Base-by-base conservation (phyloP, 371 early-diverging fungal species). In the Fennellomyces sp. region DNA sequence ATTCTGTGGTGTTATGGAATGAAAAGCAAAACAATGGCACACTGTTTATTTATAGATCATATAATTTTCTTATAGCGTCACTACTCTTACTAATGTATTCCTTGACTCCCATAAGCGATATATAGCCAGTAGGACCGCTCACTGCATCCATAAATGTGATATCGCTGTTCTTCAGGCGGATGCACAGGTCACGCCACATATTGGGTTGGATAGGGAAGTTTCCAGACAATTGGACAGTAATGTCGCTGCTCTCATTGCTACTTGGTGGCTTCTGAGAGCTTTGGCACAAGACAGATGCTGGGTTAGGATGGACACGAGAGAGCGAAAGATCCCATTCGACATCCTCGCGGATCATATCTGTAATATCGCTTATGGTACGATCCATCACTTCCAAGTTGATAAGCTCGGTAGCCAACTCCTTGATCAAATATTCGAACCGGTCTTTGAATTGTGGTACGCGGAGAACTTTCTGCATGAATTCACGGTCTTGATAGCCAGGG, bases 401-500 rank as follows among this genome's bases (percentile, higher is more conserved):
- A 2, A 47, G 48, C 10, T 12, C 13, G 1, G 17, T n/a, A 45
- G 48, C 47, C 13, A 48, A 17, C 27, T 61, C 21, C 47, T 49
- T 13, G 31, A 76, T 21, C 15, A 70, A 36, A 15, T 60, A 35
- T 29, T 73, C 63, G 19, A 65, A 68, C 29, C 55, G 61, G 5
- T 64, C 26, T 38, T 66, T 68, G 53, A 72, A 59, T 19, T 53
- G 54, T 17, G 64, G 63, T 3, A 55, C 50, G 15, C 56, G 2
- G 7, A 61, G 4, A 5, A 55, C 36, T 0, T 55, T 48, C 8
- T 33, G 6, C 6, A 15, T 60, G 15, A 68, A 49, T 10, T 65
- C 70, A 3, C 67, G 61, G 5, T 25, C 29, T 8, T 29, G 7
- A 21, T 35, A 17, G 12, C 61, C 55, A 15, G 70, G 68, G 11